Conservation (phyloP, 441 rosid species). For the Omphalea diandra region DNA sequence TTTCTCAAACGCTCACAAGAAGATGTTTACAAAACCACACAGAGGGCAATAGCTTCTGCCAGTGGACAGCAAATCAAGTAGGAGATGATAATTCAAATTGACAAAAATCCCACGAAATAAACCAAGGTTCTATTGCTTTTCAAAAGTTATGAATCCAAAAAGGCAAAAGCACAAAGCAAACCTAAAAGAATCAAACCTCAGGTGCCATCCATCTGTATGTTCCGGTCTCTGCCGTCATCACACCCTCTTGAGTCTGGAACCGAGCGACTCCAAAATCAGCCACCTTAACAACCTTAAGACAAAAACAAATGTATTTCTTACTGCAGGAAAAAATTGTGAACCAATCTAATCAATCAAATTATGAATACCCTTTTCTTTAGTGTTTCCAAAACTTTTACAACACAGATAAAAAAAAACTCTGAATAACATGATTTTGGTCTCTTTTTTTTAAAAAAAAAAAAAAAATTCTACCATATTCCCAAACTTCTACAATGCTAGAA, state of each 20-base stretch:
- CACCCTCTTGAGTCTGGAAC: slow-evolving; percentile 64
- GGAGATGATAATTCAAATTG: not conserved
- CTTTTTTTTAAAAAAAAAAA: no score
- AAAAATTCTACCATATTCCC: not conserved
- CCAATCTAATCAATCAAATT: not conserved
- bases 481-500: not conserved
- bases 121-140: not conserved
- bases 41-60: not conserved
- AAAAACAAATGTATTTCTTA: slow-evolving; percentile 14
- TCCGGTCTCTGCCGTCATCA: slow-evolving; percentile 84
- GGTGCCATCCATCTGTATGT: slow-evolving; percentile 96
- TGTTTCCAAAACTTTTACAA: no score
- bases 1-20: not conserved
- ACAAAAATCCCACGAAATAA: not conserved
- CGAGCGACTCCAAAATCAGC: slow-evolving; percentile 88
- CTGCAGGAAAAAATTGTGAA: not conserved
- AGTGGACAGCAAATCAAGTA: not conserved
- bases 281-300: slow-evolving; percentile 67
- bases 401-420: no score
- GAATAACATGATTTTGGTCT: not conserved
- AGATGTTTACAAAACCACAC: not conserved
- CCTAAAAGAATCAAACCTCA: slow-evolving; percentile 47
- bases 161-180: slow-evolving; percentile 7
- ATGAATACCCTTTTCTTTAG: no score
- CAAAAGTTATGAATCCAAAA: slow-evolving; percentile 4